Conservation (phyloP, 495 filamentous ascomycete genomes). For the Aspergillus coremiiformis region DNA sequence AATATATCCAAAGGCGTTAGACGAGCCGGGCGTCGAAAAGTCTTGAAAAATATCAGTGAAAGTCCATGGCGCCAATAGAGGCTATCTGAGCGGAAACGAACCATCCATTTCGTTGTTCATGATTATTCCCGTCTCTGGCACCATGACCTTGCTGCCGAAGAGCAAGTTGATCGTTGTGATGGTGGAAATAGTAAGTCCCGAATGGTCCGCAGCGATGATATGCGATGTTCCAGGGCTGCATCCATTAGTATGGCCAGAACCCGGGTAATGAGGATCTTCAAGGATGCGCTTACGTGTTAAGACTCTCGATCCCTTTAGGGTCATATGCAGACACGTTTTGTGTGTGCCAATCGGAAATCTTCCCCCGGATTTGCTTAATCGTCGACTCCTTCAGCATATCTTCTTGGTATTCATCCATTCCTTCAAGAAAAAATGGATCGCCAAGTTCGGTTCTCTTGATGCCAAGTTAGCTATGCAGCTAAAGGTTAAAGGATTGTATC, state of each 20-base stretch:
- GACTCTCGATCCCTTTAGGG: constrained; percentile 51
- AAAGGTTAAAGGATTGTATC: too few relatives aligned
- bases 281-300: constrained; percentile 45
- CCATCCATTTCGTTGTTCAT: constrained; percentile 96
- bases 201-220: constrained; percentile 59
- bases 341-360: constrained; percentile 63
- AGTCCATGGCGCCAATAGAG: neutral
- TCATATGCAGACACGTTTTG: constrained; percentile 65
- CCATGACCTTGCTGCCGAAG: constrained; percentile 70
- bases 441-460: constrained; percentile 57
- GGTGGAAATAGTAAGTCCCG: constrained; percentile 62
- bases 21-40: constrained; percentile 68
- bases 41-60: constrained; percentile 21
- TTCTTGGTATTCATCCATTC: constrained; percentile 54
- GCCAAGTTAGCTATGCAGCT: neutral
- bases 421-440: constrained; percentile 65
- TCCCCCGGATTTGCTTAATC: constrained; percentile 48
- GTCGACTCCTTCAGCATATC: constrained; percentile 56
- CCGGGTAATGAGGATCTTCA: neutral
- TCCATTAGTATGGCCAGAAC: neutral
- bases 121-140: constrained; percentile 75
- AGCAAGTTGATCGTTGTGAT: constrained; percentile 82
- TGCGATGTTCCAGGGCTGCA: constrained; percentile 64
- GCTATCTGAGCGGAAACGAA: constrained; percentile 13
- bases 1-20: constrained; percentile 75